These are phyloP conservation scores for Auriscalpium vulgare DNA, from an alignment of 768 basidiomycete species.

Conservation along the genomic window DNA sequence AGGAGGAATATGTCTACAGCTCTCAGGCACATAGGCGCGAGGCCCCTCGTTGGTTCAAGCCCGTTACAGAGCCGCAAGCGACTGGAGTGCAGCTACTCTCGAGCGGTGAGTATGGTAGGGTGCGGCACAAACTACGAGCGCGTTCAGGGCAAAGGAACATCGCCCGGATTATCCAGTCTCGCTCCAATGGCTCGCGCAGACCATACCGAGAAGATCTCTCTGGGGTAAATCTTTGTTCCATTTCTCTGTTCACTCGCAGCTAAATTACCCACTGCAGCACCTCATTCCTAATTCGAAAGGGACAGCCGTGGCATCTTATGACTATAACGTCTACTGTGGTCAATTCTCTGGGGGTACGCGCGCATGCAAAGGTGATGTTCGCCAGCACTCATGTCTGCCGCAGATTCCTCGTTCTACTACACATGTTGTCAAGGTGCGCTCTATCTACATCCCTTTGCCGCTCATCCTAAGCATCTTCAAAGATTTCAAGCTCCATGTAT, in stretches of 20 bases:
- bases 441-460: not conserved
- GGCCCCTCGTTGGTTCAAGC: slow-evolving; percentile 28
- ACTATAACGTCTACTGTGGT: slow-evolving; percentile 73
- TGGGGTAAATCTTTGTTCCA: slow-evolving; percentile 31
- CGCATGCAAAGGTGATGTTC: not conserved
- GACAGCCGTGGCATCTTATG: slow-evolving; percentile 67
- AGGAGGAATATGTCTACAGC: slow-evolving; percentile 14
- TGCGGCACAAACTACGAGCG: slow-evolving; percentile 41
- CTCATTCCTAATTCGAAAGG: slow-evolving; percentile 76
- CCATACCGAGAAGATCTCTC: slow-evolving; percentile 44
- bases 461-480: slow-evolving; percentile 6
- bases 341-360: slow-evolving; percentile 68
- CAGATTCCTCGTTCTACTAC: slow-evolving; percentile 89
- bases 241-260: not conserved
- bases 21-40: slow-evolving; percentile 11
- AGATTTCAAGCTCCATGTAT: slow-evolving; percentile 89
- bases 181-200: slow-evolving; percentile 19
- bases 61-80: slow-evolving; percentile 50
- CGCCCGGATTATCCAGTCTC: slow-evolving; percentile 39
- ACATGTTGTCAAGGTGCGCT: slow-evolving; percentile 74
- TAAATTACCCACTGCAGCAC: slow-evolving; percentile 32
- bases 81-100: slow-evolving; percentile 58
- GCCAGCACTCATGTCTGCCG: not conserved
- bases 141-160: slow-evolving; percentile 38
- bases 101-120: slow-evolving; percentile 74